Conservation (phyloP, 345 rosid genomes). For the Toxicodendron radicans region DNA sequence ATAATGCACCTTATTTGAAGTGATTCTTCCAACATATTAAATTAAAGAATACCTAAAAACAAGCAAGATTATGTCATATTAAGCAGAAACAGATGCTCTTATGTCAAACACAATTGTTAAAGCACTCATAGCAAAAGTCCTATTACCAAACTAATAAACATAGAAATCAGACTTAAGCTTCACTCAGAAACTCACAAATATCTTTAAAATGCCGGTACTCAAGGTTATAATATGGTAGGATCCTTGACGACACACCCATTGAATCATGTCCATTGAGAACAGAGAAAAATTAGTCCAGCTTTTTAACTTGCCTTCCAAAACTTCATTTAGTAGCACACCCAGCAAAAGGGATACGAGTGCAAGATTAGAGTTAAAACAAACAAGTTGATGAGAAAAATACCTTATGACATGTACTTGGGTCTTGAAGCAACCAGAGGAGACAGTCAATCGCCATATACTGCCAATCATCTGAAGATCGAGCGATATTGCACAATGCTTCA, state of each 20-base stretch:
- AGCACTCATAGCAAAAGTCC: neutral
- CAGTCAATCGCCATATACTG: constrained; percentile 98
- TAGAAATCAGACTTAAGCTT: neutral
- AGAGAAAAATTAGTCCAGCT: neutral
- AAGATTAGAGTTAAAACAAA: neutral
- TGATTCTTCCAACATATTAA: neutral
- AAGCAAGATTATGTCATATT: neutral
- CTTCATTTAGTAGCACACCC: neutral
- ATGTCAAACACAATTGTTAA: neutral
- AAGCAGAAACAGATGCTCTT: neutral
- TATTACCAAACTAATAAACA: neutral
- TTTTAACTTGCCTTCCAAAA: neutral
- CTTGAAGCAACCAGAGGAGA: constrained; percentile 97
- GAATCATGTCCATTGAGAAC: neutral
- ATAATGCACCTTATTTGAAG: neutral
- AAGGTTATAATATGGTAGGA: neutral
- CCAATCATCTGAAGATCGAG: constrained; percentile 99
- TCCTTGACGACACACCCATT: neutral
- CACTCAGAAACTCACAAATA: neutral
- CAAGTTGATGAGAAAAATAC: constrained; percentile 28
- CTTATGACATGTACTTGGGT: constrained; percentile 83
- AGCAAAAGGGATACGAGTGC: neutral
- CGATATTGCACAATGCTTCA: constrained; percentile 88
- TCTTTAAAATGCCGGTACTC: neutral
- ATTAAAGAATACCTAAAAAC: neutral